A percentile compares a stretch with the other conserved stretches of the same genome.
These are phyloP conservation scores for Podospora conica DNA, from an alignment of 495 filamentous ascomycete species.

Conservation along the genomic window DNA sequence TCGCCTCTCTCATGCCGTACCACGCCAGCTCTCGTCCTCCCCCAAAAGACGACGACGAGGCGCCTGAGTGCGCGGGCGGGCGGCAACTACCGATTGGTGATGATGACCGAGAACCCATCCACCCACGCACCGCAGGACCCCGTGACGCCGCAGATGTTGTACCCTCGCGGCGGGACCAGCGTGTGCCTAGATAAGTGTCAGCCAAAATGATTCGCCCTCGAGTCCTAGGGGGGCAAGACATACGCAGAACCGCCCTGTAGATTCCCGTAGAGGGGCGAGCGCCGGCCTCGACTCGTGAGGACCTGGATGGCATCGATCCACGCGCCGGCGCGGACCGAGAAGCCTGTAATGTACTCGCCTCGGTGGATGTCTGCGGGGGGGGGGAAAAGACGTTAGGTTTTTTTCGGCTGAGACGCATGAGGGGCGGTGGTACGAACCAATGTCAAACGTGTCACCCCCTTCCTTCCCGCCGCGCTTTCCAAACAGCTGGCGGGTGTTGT, in stretches of 20 bases:
- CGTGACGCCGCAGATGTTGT: constrained; percentile 78
- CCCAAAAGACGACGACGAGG: not conserved
- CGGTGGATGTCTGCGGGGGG: constrained; percentile 59
- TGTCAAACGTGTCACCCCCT: constrained; percentile 68
- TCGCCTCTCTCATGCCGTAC: not conserved
- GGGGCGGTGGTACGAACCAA: constrained; percentile 50
- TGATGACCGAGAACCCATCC: constrained; percentile 83
- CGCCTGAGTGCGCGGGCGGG: not conserved
- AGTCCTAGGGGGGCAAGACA: constrained; percentile 10
- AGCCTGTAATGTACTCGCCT: constrained; percentile 83
- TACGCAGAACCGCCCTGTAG: constrained; percentile 75
- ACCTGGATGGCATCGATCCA: constrained; percentile 93
- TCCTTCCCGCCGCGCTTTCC: constrained; percentile 72
- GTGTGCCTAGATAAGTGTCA: constrained; percentile 56
- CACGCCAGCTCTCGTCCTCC: not conserved
- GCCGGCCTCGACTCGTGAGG: constrained; percentile 77
- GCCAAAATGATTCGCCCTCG: not conserved
- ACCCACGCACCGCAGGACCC: constrained; percentile 79
- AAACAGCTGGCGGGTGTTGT: constrained; percentile 80
- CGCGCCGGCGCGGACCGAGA: constrained; percentile 70
- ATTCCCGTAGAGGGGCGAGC: constrained; percentile 82
- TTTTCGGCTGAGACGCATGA: not conserved
- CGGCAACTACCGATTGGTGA: constrained; percentile 34
- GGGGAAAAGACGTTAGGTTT: constrained; percentile 11
- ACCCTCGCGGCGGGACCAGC: constrained; percentile 83